Conservation (phyloP, 106 monocot genomes). For the Allium fistulosum region DNA sequence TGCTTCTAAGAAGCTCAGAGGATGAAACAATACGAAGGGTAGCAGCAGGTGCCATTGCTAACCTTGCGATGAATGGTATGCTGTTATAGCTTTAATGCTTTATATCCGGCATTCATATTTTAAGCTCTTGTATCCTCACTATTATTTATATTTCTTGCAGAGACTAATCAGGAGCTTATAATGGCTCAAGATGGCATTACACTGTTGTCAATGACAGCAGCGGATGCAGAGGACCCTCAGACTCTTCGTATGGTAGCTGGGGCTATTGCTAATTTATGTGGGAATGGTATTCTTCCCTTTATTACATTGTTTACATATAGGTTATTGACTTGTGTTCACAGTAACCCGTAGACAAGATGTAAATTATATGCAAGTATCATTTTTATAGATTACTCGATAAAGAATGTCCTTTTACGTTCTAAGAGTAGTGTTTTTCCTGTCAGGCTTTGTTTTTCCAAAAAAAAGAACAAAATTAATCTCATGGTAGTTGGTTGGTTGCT, state of each 20-base stretch:
- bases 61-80: conserved; percentile 98
- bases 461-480: no score
- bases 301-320: neutral
- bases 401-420: no score
- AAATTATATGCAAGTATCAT: no score
- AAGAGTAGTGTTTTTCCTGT: no score
- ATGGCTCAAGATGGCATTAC: conserved; percentile 84
- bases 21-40: conserved; percentile 95
- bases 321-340: neutral
- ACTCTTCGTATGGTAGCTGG: conserved; percentile 99
- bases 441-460: no score
- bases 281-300: conserved; percentile 57
- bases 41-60: conserved; percentile 96
- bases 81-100: neutral
- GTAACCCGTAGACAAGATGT: neutral
- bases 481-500: no score
- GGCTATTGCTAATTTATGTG: conserved; percentile 96
- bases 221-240: conserved; percentile 93
- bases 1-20: conserved; percentile 84
- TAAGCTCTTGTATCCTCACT: neutral
- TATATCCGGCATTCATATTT: neutral
- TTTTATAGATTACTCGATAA: no score
- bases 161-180: conserved; percentile 92
- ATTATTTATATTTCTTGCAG: conserved; percentile 26
- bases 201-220: conserved; percentile 71